Evolutionary conservation across 139 green algal species (phyloP).

Genomic region (Deuterostichococcus epilithicus): DNA sequence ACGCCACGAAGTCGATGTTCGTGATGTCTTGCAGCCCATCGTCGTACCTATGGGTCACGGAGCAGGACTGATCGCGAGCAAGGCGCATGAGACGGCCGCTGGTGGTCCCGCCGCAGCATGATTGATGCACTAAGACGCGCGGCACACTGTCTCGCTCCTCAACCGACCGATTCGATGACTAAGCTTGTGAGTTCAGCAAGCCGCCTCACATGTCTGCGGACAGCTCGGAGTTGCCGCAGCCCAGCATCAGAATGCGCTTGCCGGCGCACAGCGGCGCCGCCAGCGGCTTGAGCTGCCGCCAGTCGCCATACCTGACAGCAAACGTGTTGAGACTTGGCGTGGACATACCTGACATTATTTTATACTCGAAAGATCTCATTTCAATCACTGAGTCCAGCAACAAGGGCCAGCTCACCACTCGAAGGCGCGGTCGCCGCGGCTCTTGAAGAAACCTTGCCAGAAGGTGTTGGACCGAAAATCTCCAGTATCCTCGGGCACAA

Average conservation of each 20-base stretch:
- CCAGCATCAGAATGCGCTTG: slow-evolving; percentile 31
- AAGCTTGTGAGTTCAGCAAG: background rate
- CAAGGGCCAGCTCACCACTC: slow-evolving; percentile 44
- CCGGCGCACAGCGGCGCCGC: slow-evolving; percentile 10
- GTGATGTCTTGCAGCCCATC: slow-evolving; percentile 39
- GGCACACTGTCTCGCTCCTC: no score
- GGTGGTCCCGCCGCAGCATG: background rate
- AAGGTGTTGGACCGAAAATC: slow-evolving; percentile 30
- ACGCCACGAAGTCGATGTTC: slow-evolving; percentile 55
- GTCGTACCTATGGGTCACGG: slow-evolving; percentile 39
- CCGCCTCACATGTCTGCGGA: slow-evolving; percentile 39
- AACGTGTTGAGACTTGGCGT: no score
- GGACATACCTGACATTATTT: no score
- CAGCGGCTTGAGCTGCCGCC: slow-evolving; percentile 25
- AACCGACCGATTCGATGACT: no score
- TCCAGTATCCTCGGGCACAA: slow-evolving; percentile 24
- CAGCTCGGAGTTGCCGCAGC: slow-evolving; percentile 60
- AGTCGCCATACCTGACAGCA: slow-evolving; percentile 43
- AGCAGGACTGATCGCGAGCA: background rate
- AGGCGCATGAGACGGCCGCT: background rate
- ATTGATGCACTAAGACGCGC: no score
- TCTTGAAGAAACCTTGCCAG: slow-evolving; percentile 41
- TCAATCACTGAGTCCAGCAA: no score
- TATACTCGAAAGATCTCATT: background rate
- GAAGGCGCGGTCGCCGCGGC: slow-evolving; percentile 32